Evolutionary conservation across 2,329 filamentous ascomycete genomes (phyloP), one percentile per base, ranked within the genome.

Genomic region (Cordyceps cateniannulata): DNA sequence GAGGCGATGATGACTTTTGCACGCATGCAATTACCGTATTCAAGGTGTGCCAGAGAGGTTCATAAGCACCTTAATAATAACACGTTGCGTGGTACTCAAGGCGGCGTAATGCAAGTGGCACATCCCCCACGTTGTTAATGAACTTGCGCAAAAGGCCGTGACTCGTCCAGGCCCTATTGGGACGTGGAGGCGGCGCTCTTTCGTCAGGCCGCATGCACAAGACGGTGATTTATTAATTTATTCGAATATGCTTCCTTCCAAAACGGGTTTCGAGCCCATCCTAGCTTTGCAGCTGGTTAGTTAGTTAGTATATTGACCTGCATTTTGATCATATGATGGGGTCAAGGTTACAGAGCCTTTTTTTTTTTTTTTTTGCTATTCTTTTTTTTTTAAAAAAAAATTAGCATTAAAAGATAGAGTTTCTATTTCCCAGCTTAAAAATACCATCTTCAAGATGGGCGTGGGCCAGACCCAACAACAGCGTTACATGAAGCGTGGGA

Each of bases 171-270:
- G 25, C 38, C 14, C 40, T 38, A 12, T 20, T 59, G 38, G 24
- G 42, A 52, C 25, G 38, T 25, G 20, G 24, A 51, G 48, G 48
- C 14, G 42, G 27, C 22, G 22, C 12, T 49, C 10, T 35, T 50
- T 29, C 48, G 48, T 59, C 48, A 45, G 48, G 48, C 47, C 27
- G 56, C 25, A 52, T 59, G 16, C 10, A 18, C 48, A 44, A 1
- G 22, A n/a, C 24, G 14, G 32, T 35, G 32, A 35, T 35, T 35
- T 12, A 24, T 35, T 59, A 59, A 59, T 59, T n/a, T 59, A 59
- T 45, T 47, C 27, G 27, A 45, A 18, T 35, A 47, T 32, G 14
- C 40, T 50, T 53, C 57, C 56, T 59, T 49, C 56, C 56, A 24
- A 14, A 59, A 53, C 20, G 27, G 49, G 57, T 9, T 35, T 8